A percentile compares a stretch with the other conserved stretches of the same genome.
phyloP scores from a whole-genome alignment of 495 filamentous ascomycete genomes.

The Annulohypoxylon moriforme region DNA sequence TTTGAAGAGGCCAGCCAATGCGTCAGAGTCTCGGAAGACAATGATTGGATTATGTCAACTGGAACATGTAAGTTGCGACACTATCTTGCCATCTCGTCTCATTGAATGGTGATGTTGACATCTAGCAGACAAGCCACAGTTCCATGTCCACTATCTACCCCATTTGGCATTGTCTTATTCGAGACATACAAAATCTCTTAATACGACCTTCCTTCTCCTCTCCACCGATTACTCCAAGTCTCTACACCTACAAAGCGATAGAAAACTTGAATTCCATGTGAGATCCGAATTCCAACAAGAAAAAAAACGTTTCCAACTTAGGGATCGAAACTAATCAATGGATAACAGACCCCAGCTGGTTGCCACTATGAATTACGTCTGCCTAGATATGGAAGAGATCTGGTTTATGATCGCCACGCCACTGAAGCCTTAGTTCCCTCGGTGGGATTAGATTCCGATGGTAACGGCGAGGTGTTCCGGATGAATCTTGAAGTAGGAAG shows the following conservation, averaged over 20 bases:
- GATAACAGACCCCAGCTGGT: slow-evolving; percentile 73
- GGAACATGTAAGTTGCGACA: slow-evolving; percentile 64
- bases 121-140: slow-evolving; percentile 85
- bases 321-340: not conserved
- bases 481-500: slow-evolving; percentile 90
- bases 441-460: slow-evolving; percentile 84
- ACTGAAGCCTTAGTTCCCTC: slow-evolving; percentile 89
- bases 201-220: slow-evolving; percentile 91
- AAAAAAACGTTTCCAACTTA: not conserved
- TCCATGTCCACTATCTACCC: slow-evolving; percentile 93
- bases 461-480: slow-evolving; percentile 89
- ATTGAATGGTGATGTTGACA: slow-evolving; percentile 52
- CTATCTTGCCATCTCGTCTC: not conserved
- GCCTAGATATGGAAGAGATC: slow-evolving; percentile 90
- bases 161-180: slow-evolving; percentile 93
- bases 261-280: slow-evolving; percentile 88
- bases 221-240: slow-evolving; percentile 96
- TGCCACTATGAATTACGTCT: slow-evolving; percentile 88
- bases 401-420: slow-evolving; percentile 84
- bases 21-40: slow-evolving; percentile 91
- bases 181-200: slow-evolving; percentile 92
- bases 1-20: slow-evolving; percentile 98
- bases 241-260: slow-evolving; percentile 90
- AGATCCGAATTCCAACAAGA: not conserved
- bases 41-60: slow-evolving; percentile 98